Evolutionary conservation across 2,329 filamentous ascomycete species (phyloP), one percentile per base, ranked within the genome.

Genomic region (Chrysoporthe deuterocubensis): DNA sequence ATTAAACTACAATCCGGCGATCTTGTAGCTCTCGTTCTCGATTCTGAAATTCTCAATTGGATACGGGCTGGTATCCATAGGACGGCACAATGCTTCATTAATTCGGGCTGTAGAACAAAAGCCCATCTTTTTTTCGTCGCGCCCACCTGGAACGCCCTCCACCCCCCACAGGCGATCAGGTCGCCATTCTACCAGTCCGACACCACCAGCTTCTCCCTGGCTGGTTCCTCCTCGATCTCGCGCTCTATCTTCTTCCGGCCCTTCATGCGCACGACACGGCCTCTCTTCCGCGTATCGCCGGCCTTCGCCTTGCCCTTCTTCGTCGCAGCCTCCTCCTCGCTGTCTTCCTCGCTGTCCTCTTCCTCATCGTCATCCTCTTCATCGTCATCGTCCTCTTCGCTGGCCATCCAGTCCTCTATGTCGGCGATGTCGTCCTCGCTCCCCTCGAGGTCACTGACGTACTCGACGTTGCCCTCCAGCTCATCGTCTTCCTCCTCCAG

Each of bases 331-430:
- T 69, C 68, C 7, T 77, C 77, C 57, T 79, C 79, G 69, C 79
- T 79, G 70, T 77, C 79, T 68, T 80, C 78, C 71, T 84, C 83
- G 62, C 85, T 84, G 54, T 84, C 85, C 48, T 85, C 81, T 44
- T 87, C 86, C 7, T 84, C 85, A 14, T 89, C 87, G 26, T 87
- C 87, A 54, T 83, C 84, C 18, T 85, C 85, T 11, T 87, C 85
- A 4, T 87, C 87, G 1, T 85, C 86, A 2, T 85, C 83, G 13
- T 87, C 87, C 2, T 87, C 87, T n/a, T 87, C 91, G 70, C 89
- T 93, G 73, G 90, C 94, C 62, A 97, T 84, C 95, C 95, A 98
- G 76, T 98, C 95, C 79, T 98, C 92, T 62, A 98, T 87, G 75
- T 94, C 92, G 64, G 86, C 89, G 26, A 93, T 81, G 72, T 93